These are phyloP conservation scores for Auricularia sp. DNA, from an alignment of 768 basidiomycete species.

Conservation along the genomic window DNA sequence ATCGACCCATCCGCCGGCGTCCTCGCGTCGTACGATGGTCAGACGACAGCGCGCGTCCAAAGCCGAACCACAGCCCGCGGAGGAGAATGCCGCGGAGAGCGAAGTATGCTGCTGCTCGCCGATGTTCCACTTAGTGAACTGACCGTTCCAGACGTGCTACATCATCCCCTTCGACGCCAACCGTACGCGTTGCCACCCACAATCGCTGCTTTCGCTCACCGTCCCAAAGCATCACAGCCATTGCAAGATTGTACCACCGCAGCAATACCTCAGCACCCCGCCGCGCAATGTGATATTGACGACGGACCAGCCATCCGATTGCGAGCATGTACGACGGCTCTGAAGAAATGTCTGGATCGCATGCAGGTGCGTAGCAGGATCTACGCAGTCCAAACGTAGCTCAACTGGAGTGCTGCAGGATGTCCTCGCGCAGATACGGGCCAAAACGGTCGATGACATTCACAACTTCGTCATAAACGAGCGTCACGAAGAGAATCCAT, in stretches of 20 bases:
- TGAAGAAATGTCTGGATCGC: not conserved
- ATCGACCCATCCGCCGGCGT: no score
- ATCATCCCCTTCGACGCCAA: not conserved
- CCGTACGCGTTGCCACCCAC: not conserved
- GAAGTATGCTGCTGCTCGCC: no score
- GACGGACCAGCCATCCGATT: not conserved
- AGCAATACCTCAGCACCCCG: not conserved
- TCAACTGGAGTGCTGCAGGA: slow-evolving; percentile 22
- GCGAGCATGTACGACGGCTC: not conserved
- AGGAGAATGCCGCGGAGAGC: no score
- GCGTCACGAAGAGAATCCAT: slow-evolving; percentile 38
- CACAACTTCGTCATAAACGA: slow-evolving; percentile 34
- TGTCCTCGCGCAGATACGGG: slow-evolving; percentile 39
- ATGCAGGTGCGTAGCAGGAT: not conserved
- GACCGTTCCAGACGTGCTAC: not conserved
- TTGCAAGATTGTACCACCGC: not conserved
- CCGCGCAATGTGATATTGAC: not conserved
- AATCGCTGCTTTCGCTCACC: not conserved
- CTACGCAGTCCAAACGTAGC: not conserved
- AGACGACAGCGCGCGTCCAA: no score
- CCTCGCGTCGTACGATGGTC: no score
- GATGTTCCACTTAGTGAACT: no score
- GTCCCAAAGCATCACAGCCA: not conserved
- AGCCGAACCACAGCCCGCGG: no score
- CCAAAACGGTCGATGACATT: slow-evolving; percentile 37